Evolutionary conservation across 768 basidiomycete genomes (phyloP).

Genomic region (Gloeostereum incarnatum): DNA sequence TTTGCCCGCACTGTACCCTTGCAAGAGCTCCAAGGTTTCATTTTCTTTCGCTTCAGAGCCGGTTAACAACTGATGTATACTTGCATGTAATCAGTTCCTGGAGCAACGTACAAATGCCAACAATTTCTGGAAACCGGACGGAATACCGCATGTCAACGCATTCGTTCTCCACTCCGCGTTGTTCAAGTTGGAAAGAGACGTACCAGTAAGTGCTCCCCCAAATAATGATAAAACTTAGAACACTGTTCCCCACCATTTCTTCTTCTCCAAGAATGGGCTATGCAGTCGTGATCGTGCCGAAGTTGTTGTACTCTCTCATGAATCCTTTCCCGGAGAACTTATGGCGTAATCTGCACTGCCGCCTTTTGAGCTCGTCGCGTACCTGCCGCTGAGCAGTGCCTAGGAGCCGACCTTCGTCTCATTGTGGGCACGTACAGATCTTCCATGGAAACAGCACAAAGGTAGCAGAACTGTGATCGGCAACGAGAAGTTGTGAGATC

Average conservation of each 20-base stretch:
- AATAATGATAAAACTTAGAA: slow-evolving; percentile 29
- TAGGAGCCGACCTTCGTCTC: slow-evolving; percentile 45
- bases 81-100: slow-evolving; percentile 15
- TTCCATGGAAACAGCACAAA: slow-evolving; percentile 59
- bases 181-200: slow-evolving; percentile 12
- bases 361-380: slow-evolving; percentile 25
- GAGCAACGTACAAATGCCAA: slow-evolving; percentile 29
- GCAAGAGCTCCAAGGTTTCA: too few species aligned
- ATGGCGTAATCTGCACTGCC: slow-evolving; percentile 18
- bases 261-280: slow-evolving; percentile 32
- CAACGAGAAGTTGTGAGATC: too few species aligned
- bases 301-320: slow-evolving; percentile 24
- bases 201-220: slow-evolving; percentile 41
- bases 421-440: slow-evolving; percentile 49
- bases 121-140: slow-evolving; percentile 22
- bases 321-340: slow-evolving; percentile 19
- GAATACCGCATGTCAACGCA: neutral
- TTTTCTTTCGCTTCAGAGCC: too few species aligned
- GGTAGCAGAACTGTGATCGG: slow-evolving; percentile 51
- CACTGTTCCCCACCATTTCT: slow-evolving; percentile 33
- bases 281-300: slow-evolving; percentile 46
- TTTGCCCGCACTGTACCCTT: too few species aligned
- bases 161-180: neutral
- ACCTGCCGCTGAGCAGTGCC: slow-evolving; percentile 36
- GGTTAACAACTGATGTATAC: too few species aligned